These are phyloP conservation scores for Tricholoma hemisulphureum DNA, from an alignment of 768 basidiomycete genomes.

Conservation along the genomic window DNA sequence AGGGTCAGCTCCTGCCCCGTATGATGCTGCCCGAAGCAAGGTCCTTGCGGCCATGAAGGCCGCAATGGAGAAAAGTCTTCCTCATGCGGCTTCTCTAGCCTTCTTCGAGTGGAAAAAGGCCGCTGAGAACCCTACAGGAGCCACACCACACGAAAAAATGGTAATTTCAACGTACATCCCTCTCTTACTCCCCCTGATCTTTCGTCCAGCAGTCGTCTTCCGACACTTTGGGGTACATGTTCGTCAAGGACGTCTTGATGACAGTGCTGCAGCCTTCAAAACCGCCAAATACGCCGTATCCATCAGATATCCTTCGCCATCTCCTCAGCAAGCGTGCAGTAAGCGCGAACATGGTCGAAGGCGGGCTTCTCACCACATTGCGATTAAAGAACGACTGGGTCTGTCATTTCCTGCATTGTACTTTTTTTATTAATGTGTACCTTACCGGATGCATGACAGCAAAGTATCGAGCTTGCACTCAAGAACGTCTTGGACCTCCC, in stretches of 20 bases:
- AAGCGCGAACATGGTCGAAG: constrained; percentile 60
- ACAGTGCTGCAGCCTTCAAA: constrained; percentile 45
- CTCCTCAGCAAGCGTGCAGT: constrained; percentile 59
- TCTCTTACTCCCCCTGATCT: background rate
- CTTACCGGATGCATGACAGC: constrained; percentile 24
- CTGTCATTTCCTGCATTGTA: constrained; percentile 13
- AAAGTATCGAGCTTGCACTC: constrained; percentile 51
- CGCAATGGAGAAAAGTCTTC: constrained; percentile 31
- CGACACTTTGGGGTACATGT: constrained; percentile 37
- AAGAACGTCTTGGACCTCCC: constrained; percentile 58
- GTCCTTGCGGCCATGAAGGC: constrained; percentile 23
- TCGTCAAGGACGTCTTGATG: constrained; percentile 60
- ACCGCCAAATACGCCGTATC: constrained; percentile 41
- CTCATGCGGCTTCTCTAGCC: constrained; percentile 52
- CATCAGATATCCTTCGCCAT: constrained; percentile 53
- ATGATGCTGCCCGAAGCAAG: constrained; percentile 12
- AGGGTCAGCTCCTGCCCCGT: constrained; percentile 1
- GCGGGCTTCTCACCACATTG: constrained; percentile 55
- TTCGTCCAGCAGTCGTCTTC: background rate
- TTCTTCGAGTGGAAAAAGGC: constrained; percentile 62
- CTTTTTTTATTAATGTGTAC: background rate
- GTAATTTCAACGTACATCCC: background rate
- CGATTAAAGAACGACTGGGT: constrained; percentile 69
- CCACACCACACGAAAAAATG: background rate
- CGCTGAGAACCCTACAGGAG: constrained; percentile 17